A percentile compares a stretch with the other conserved stretches of the same genome.
Evolutionary conservation across 352 stramenopile species (phyloP).

Genomic region (Pythium dissotocum): DNA sequence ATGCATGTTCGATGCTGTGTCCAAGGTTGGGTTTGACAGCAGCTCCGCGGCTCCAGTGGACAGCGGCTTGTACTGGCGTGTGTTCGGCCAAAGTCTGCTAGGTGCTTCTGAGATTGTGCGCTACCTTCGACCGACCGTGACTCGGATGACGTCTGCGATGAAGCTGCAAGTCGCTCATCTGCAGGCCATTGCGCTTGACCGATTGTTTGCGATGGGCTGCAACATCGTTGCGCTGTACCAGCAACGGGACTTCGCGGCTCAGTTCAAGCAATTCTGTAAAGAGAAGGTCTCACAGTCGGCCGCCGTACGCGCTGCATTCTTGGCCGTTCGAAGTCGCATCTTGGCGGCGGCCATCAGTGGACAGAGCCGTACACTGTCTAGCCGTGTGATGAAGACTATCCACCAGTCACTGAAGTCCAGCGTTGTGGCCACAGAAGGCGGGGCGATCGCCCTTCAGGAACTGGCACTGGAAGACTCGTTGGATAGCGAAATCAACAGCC

Average conservation of each 20-base stretch:
- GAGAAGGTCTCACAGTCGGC: conserved; percentile 36
- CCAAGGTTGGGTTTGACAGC: conserved; percentile 10
- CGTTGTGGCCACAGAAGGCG: not conserved
- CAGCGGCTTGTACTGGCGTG: conserved; percentile 62
- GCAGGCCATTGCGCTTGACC: conserved; percentile 50
- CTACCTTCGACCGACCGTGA: conserved; percentile 55
- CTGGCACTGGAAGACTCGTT: conserved; percentile 41
- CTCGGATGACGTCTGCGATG: conserved; percentile 43
- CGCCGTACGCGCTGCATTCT: conserved; percentile 41
- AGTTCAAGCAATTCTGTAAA: conserved; percentile 62
- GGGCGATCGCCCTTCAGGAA: conserved; percentile 4
- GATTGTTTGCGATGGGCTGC: conserved; percentile 55
- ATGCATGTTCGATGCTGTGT: conserved; percentile 50
- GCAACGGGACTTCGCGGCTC: conserved; percentile 50
- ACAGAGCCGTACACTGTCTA: conserved; percentile 3
- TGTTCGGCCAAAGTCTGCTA: conserved; percentile 71
- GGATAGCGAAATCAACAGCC: conserved; percentile 52
- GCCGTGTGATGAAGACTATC: not conserved
- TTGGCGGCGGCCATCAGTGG: conserved; percentile 26
- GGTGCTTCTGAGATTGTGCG: conserved; percentile 66
- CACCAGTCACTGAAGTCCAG: conserved; percentile 3
- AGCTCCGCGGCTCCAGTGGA: conserved; percentile 1
- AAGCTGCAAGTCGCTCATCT: conserved; percentile 60
- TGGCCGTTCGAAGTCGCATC: conserved; percentile 52
- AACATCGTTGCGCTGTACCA: conserved; percentile 56